Conservation (phyloP, 495 filamentous ascomycete genomes). For the Cladorrhinum samala region DNA sequence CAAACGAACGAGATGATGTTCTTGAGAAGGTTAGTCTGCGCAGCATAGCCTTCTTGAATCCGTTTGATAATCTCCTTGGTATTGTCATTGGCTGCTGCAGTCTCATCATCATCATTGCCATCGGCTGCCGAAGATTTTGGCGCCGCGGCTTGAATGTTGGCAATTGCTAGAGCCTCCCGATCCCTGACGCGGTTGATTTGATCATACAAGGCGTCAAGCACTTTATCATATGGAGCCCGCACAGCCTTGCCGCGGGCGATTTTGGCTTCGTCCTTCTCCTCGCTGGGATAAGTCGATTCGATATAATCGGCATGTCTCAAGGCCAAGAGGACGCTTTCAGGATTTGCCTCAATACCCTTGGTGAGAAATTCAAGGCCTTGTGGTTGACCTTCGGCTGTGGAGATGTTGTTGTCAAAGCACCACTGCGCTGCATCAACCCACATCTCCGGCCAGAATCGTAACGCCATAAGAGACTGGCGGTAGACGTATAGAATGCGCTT, state of each 20-base stretch:
- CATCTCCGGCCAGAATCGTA: conserved; percentile 88
- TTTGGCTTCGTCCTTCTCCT: conserved; percentile 64
- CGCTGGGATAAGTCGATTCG: conserved; percentile 62
- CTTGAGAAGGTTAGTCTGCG: conserved; percentile 65
- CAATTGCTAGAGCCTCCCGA: conserved; percentile 63
- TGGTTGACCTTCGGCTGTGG: conserved; percentile 57
- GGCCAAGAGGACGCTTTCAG: conserved; percentile 83
- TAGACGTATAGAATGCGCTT: conserved; percentile 80
- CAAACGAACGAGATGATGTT: conserved; percentile 82
- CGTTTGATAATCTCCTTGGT: conserved; percentile 63
- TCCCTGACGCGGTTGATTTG: conserved; percentile 66
- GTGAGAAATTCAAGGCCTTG: conserved; percentile 58
- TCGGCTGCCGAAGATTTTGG: conserved; percentile 41
- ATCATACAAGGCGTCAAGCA: conserved; percentile 78
- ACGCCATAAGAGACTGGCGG: conserved; percentile 88
- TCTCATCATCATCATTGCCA: conserved; percentile 57
- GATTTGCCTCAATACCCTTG: conserved; percentile 80
- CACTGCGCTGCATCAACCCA: conserved; percentile 96
- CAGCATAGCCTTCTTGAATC: conserved; percentile 61
- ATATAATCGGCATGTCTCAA: conserved; percentile 84
- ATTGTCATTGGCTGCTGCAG: conserved; percentile 51
- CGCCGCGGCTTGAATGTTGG: conserved; percentile 59
- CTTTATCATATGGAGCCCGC: conserved; percentile 72
- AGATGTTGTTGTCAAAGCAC: conserved; percentile 68
- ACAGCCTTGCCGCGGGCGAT: conserved; percentile 66